Percentiles rank a stretch among this genome's conserved stretches.
phyloP scores from a whole-genome alignment of 306 rosid species.

The Benincasa hispida region DNA sequence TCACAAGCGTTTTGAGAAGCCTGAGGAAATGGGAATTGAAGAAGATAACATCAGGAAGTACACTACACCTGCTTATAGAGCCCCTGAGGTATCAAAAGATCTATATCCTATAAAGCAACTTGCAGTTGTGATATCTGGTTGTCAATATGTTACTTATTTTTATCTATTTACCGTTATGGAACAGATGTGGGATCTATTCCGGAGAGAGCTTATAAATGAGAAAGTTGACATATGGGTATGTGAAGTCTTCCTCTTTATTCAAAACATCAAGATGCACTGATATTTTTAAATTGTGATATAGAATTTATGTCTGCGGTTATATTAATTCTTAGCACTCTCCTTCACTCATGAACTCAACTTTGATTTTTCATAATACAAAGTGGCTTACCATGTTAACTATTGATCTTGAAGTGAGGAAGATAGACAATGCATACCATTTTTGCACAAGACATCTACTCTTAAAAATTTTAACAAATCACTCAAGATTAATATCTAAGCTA shows the following conservation, averaged over 20 bases:
- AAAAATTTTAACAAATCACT: background rate
- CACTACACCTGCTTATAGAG: constrained; percentile 95
- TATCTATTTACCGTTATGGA: constrained; percentile 12
- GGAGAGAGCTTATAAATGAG: constrained; percentile 79
- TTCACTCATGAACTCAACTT: background rate
- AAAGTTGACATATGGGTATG: constrained; percentile 98
- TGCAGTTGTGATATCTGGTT: background rate
- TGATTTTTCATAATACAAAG: background rate
- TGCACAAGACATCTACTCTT: background rate
- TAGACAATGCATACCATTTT: background rate
- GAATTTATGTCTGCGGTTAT: background rate
- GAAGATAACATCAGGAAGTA: constrained; percentile 97
- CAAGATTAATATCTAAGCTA: background rate
- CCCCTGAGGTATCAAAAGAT: constrained; percentile 61
- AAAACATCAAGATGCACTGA: background rate
- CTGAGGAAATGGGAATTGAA: constrained; percentile 97
- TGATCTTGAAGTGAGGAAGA: background rate
- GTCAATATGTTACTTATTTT: background rate
- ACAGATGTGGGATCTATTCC: constrained; percentile 96
- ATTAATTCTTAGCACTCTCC: background rate
- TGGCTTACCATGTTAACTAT: background rate
- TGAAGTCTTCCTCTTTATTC: constrained; percentile 1
- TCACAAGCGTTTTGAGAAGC: constrained; percentile 88
- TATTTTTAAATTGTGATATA: background rate
- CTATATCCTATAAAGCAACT: background rate